These are phyloP conservation scores for Fusarium sp. DNA, from an alignment of 2,329 filamentous ascomycete genomes.

Conservation along the genomic window DNA sequence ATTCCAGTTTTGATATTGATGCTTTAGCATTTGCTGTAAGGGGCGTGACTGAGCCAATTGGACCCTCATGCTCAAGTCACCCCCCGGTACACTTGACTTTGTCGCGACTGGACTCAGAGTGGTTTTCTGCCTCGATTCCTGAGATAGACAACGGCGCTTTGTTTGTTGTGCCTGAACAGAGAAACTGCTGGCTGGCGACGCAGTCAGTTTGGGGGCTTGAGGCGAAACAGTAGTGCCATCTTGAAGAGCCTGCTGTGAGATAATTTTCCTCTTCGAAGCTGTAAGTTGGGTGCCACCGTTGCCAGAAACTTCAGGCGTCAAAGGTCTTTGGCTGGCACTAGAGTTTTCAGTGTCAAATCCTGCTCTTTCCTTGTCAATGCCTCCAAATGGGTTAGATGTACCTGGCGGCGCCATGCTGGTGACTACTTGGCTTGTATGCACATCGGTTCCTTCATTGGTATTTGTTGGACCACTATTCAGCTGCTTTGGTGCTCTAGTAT, in stretches of 20 bases:
- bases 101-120: constrained; percentile 22
- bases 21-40: constrained; percentile 17
- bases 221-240: not conserved
- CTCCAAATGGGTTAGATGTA: not conserved
- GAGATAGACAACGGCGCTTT: constrained; percentile 47
- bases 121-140: constrained; percentile 27
- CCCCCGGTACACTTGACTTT: constrained; percentile 5
- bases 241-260: not conserved
- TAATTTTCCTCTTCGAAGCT: constrained; percentile 28
- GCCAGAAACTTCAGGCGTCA: not conserved
- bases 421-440: not conserved
- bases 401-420: not conserved
- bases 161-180: constrained; percentile 26
- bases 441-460: not conserved
- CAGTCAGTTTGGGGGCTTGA: constrained; percentile 1
- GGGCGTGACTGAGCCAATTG: constrained; percentile 18
- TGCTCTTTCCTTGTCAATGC: not conserved
- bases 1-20: constrained; percentile 12
- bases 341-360: not conserved
- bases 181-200: not conserved
- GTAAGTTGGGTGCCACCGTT: not conserved
- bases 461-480: not conserved
- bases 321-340: not conserved
- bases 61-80: constrained; percentile 11
- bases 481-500: not conserved